phyloP scores from a whole-genome alignment of 495 filamentous ascomycete genomes.

The Penicillium nucicola region DNA sequence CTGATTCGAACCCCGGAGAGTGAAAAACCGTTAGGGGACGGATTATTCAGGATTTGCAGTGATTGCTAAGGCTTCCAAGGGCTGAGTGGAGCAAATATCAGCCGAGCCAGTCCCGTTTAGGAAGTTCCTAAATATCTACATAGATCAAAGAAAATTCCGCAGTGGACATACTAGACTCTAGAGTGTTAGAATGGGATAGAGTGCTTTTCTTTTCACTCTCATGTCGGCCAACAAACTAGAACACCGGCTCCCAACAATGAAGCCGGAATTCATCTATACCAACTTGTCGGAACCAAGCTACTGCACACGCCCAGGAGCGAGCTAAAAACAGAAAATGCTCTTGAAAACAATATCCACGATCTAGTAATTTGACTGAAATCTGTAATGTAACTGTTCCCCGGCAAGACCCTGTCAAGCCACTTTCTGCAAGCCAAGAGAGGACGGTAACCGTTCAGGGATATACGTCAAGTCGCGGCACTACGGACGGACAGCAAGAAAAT shows the following conservation, averaged over 20 bases:
- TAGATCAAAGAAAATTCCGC: no score
- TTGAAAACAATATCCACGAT: neutral
- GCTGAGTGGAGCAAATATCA: no score
- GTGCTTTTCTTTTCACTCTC: neutral
- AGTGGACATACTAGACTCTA: no score
- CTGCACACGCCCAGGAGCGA: neutral
- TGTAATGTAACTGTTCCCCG: neutral
- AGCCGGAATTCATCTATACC: neutral
- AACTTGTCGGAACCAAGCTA: neutral
- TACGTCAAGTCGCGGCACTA: neutral
- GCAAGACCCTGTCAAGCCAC: neutral
- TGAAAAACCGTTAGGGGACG: no score
- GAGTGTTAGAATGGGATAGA: neutral
- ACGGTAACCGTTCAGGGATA: neutral
- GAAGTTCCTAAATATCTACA: no score
- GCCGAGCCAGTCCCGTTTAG: no score
- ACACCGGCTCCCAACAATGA: neutral
- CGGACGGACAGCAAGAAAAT: neutral
- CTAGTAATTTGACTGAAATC: neutral
- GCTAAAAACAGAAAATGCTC: neutral
- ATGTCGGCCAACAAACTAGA: neutral
- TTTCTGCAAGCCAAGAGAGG: constrained; percentile 1
- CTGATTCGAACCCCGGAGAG: no score
- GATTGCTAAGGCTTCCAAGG: no score
- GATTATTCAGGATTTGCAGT: no score